A percentile compares a stretch with the other conserved stretches of the same genome.
phyloP scores from a whole-genome alignment of 1,139 yeast genomes.

The Meyerozyma athensensis region DNA sequence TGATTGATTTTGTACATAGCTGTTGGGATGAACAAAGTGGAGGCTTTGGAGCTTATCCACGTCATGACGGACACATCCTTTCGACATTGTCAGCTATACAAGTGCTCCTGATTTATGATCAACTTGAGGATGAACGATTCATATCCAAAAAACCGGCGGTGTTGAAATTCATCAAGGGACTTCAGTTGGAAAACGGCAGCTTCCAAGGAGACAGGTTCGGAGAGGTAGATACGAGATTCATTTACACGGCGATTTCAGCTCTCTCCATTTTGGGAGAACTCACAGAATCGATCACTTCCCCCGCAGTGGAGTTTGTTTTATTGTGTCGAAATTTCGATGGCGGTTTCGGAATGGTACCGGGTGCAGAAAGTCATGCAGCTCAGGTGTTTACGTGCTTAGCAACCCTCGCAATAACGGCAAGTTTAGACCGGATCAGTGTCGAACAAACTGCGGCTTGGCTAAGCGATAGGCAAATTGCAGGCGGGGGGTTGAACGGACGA shows the following conservation, averaged over 20 bases:
- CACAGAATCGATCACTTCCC: constrained; percentile 54
- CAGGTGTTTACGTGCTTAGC: constrained; percentile 88
- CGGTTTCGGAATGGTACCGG: constrained; percentile 90
- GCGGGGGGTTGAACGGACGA: constrained; percentile 93
- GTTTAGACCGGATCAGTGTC: constrained; percentile 50
- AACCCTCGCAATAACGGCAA: constrained; percentile 63
- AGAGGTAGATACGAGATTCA: constrained; percentile 88
- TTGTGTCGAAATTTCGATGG: constrained; percentile 90
- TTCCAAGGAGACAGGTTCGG: constrained; percentile 90
- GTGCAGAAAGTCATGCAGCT: constrained; percentile 93
- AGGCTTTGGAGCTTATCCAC: constrained; percentile 87
- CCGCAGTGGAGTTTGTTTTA: constrained; percentile 62
- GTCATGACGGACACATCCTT: constrained; percentile 86
- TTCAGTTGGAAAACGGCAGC: constrained; percentile 72
- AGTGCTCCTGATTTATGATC: constrained; percentile 60
- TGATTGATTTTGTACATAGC: constrained; percentile 59
- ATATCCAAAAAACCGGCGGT: constrained; percentile 22
- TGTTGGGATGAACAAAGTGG: constrained; percentile 65
- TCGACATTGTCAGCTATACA: constrained; percentile 87
- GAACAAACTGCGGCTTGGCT: constrained; percentile 73
- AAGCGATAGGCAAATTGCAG: constrained; percentile 82
- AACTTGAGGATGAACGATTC: constrained; percentile 38
- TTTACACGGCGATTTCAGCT: constrained; percentile 74
- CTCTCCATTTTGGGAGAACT: constrained; percentile 65
- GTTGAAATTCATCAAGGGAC: constrained; percentile 37